Evolutionary conservation across 2,329 filamentous ascomycete genomes (phyloP), one percentile per base, ranked within the genome.

Genomic region (Gnomoniopsis sp.): DNA sequence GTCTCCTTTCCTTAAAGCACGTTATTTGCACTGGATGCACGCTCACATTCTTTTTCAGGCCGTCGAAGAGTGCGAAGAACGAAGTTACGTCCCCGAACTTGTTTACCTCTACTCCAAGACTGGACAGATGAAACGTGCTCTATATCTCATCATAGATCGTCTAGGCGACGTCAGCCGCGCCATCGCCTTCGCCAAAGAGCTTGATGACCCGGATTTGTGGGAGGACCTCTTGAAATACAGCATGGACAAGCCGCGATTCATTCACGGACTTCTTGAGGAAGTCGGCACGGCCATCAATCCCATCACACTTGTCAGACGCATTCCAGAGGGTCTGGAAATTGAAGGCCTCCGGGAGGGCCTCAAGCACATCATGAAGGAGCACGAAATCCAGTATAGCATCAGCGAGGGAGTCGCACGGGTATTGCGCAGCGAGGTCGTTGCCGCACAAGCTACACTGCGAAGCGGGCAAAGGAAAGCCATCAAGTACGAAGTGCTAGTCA

Each of bases 201-300:
- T 98, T 69, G 88, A 95, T 63, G 93, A 97, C 67, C 87, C 88
- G 0, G 93, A 97, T 66, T 81, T 99, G 0, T 99, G 95, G 95
- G 90, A 96, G 64, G 93, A 98, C 68, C 80, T 99, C 8, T 83
- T 99, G 6, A 87, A 93, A 66, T 98, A 98, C 72, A 93, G 90
- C 61, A 98, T 99, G 95, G 92, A 97, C 75, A 96, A 97, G 69
- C 95, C 95, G 1, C 86, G 86, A 44, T 99, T 99, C 75, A 98
- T 99, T 65, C 88, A 91, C 14, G 93, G 90, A 0, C 78, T 99
- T 3, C 84, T 99, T 0, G 91, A 96, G 68, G 91, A 98, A 75
- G 93, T 96, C 1, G 95, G 95, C 38, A 98, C 93, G 1, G 86
- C 91, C 1, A 95, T 99, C 68, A 88, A 98, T 68, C 95, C 95